These are phyloP conservation scores for Teratosphaeria viscida DNA, from an alignment of 2,329 filamentous ascomycete species.

Conservation along the genomic window DNA sequence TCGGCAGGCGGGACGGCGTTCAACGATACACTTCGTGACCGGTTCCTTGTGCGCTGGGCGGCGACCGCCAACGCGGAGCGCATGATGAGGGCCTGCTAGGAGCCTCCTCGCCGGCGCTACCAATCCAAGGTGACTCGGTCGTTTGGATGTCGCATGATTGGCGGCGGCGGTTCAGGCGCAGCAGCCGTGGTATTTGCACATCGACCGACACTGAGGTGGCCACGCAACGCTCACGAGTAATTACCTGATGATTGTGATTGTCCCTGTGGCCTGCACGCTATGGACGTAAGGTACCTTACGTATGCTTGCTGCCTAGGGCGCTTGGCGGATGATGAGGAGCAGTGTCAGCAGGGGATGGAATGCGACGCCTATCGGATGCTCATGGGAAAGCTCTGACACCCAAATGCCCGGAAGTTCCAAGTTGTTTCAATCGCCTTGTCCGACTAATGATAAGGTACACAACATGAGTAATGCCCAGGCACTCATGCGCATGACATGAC, in stretches of 20 bases:
- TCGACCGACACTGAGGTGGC: not conserved
- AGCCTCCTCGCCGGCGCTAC: not conserved
- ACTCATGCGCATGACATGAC: not conserved
- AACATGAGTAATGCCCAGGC: not conserved
- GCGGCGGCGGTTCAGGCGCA: not conserved
- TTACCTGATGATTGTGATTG: not conserved
- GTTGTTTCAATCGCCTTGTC: not conserved
- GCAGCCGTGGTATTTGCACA: not conserved
- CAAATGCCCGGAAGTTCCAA: not conserved
- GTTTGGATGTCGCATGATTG: not conserved
- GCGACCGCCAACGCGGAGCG: conserved; percentile 21
- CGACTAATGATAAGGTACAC: not conserved
- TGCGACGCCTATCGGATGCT: not conserved
- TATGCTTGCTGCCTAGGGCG: not conserved
- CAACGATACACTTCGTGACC: conserved; percentile 31
- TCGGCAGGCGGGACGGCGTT: conserved; percentile 37
- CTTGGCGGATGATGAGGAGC: not conserved
- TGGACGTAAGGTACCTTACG: not conserved
- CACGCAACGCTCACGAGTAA: not conserved
- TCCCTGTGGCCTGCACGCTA: not conserved
- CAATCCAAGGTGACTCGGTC: not conserved
- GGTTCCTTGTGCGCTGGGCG: conserved; percentile 12
- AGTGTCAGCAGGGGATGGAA: not conserved
- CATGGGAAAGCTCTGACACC: not conserved
- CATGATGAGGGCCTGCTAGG: conserved; percentile 9